phyloP scores from a whole-genome alignment of 1,284 basidiomycete genomes.

The Ganoderma lingzhi region DNA sequence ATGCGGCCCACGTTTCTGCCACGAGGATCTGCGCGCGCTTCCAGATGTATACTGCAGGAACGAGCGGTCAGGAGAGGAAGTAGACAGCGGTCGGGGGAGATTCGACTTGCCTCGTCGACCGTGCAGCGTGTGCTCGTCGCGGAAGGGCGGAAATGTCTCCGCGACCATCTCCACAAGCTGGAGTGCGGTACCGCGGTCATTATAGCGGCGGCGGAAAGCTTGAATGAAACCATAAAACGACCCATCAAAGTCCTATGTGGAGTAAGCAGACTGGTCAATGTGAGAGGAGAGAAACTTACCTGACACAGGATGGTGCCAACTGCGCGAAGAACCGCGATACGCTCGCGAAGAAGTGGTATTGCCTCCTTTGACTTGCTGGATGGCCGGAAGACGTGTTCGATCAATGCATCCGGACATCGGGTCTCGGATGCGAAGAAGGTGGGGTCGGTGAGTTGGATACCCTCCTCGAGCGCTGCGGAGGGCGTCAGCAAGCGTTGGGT shows the following conservation, averaged over 20 bases:
- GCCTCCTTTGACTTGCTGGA: slow-evolving; percentile 62
- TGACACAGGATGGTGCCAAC: slow-evolving; percentile 72
- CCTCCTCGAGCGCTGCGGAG: slow-evolving; percentile 63
- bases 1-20: slow-evolving; percentile 86
- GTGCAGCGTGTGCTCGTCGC: slow-evolving; percentile 69
- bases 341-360: slow-evolving; percentile 72
- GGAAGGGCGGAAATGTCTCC: slow-evolving; percentile 77
- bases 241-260: slow-evolving; percentile 67
- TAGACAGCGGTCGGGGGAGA: background rate
- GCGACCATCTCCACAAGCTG: slow-evolving; percentile 77
- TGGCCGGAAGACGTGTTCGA: slow-evolving; percentile 72
- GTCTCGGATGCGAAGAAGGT: slow-evolving; percentile 73
- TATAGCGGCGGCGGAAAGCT: slow-evolving; percentile 61
- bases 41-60: slow-evolving; percentile 72
- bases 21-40: slow-evolving; percentile 88
- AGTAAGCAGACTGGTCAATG: background rate
- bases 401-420: slow-evolving; percentile 69
- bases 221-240: slow-evolving; percentile 74
- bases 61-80: slow-evolving; percentile 10
- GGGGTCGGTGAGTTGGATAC: slow-evolving; percentile 79
- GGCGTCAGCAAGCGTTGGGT: background rate
- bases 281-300: slow-evolving; percentile 49
- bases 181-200: slow-evolving; percentile 67
- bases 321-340: slow-evolving; percentile 77
- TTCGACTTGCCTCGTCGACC: slow-evolving; percentile 60